Conservation (phyloP, 257 asterid genomes). For the Linderniella brevidens region DNA sequence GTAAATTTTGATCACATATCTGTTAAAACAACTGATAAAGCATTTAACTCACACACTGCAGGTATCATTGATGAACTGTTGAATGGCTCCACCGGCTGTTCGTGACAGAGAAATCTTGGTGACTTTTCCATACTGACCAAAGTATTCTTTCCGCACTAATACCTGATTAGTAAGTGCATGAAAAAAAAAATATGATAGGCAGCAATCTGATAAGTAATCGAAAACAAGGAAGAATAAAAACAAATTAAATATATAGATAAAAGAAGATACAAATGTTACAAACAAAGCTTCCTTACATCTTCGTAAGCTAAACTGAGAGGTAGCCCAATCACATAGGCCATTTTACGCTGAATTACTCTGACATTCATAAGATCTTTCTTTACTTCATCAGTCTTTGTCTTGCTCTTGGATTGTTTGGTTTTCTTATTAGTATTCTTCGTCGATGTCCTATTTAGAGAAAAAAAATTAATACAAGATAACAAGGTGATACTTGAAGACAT, state of each 20-base stretch:
- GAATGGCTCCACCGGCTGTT: constrained; percentile 86
- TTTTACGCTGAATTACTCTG: constrained; percentile 88
- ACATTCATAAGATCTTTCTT: constrained; percentile 69
- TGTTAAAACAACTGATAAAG: background rate
- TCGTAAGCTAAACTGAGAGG: constrained; percentile 90
- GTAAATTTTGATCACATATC: background rate
- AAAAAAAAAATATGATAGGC: background rate
- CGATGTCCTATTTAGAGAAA: constrained; percentile 28
- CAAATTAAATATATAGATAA: constrained; percentile 7
- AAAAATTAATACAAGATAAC: background rate
- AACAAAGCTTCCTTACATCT: constrained; percentile 23
- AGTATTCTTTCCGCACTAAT: constrained; percentile 62
- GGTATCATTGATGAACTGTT: constrained; percentile 68
- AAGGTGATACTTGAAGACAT: too few species aligned
- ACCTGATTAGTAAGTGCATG: constrained; percentile 22
- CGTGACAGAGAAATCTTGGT: constrained; percentile 82
- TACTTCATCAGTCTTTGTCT: constrained; percentile 63
- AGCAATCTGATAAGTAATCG: background rate
- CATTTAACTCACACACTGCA: constrained; percentile 73
- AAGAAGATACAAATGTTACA: background rate
- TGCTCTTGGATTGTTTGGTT: constrained; percentile 59
- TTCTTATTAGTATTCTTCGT: constrained; percentile 38
- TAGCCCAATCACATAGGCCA: constrained; percentile 87
- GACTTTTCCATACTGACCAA: constrained; percentile 90
- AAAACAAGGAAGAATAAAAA: too few species aligned